Conservation (phyloP, 1,284 basidiomycete genomes). For the Ustilago crameri region DNA sequence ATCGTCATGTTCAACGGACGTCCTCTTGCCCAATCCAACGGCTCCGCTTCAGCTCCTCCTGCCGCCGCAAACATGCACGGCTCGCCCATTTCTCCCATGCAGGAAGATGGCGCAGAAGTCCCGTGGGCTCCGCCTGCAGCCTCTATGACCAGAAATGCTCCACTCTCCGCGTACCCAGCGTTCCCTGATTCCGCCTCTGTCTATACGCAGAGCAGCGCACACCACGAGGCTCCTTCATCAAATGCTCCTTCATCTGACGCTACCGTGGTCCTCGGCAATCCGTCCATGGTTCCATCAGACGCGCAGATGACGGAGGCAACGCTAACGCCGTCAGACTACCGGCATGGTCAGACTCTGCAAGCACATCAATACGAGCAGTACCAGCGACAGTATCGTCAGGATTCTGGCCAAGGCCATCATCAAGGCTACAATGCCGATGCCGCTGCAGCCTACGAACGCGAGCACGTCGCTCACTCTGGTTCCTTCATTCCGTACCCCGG, state of each 20-base stretch:
- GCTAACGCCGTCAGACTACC: conserved; percentile 19
- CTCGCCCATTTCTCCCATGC: conserved; percentile 49
- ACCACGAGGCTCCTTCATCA: conserved; percentile 33
- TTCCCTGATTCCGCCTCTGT: conserved; percentile 59
- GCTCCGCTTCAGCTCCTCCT: background rate
- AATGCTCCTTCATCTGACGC: conserved; percentile 24
- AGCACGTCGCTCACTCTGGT: conserved; percentile 15
- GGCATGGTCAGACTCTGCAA: conserved; percentile 26
- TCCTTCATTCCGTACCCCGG: conserved; percentile 18
- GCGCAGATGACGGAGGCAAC: conserved; percentile 34
- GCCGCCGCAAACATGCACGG: conserved; percentile 6
- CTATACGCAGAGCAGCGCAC: conserved; percentile 43
- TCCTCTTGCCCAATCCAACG: conserved; percentile 3
- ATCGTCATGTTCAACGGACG: conserved; percentile 30
- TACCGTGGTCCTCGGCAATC: conserved; percentile 27
- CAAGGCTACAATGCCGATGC: conserved; percentile 37
- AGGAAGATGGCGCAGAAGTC: conserved; percentile 40
- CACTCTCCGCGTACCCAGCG: conserved; percentile 52
- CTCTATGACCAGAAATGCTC: conserved; percentile 20
- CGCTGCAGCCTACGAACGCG: conserved; percentile 21
- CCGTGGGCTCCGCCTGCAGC: conserved; percentile 41
- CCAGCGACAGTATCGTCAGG: conserved; percentile 31
- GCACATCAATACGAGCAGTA: conserved; percentile 49
- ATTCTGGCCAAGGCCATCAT: conserved; percentile 9
- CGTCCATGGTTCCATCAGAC: conserved; percentile 19